These are phyloP conservation scores for Metschnikowia baotianmanensis DNA, from an alignment of 805 yeast species.

Conservation along the genomic window DNA sequence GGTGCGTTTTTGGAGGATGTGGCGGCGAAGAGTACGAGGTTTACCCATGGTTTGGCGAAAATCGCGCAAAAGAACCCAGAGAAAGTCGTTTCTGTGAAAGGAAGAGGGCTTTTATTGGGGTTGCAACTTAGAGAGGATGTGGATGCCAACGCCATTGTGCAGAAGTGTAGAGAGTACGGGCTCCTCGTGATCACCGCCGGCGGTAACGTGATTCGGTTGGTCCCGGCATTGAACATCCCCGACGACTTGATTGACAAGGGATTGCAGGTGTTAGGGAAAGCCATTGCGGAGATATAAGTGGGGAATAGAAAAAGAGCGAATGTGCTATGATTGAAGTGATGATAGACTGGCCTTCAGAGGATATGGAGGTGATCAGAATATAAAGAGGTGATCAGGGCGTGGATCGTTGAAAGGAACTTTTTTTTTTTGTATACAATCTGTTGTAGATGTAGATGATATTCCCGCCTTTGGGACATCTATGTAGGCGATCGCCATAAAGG, in stretches of 20 bases:
- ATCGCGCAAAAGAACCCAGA: constrained; percentile 58
- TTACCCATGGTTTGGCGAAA: constrained; percentile 48
- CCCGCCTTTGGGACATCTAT: too few species aligned
- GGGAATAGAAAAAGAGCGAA: too few species aligned
- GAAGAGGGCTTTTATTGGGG: constrained; percentile 87
- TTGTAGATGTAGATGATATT: too few species aligned
- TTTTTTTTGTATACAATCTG: too few species aligned
- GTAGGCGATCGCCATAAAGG: too few species aligned
- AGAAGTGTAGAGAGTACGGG: constrained; percentile 73
- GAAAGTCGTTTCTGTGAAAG: constrained; percentile 68
- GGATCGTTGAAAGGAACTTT: too few species aligned
- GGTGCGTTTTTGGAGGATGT: constrained; percentile 61
- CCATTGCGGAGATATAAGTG: constrained; percentile 38
- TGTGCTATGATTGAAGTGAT: too few species aligned
- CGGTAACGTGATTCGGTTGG: constrained; percentile 82
- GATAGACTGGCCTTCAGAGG: too few species aligned
- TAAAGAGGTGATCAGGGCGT: too few species aligned
- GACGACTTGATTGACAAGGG: constrained; percentile 70
- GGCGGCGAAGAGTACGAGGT: constrained; percentile 53
- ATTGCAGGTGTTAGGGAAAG: constrained; percentile 60
- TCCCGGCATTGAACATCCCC: constrained; percentile 86
- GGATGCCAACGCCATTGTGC: constrained; percentile 63
- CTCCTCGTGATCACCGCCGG: constrained; percentile 89
- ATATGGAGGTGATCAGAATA: too few species aligned
- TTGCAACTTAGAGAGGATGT: constrained; percentile 57